Base-by-base conservation (phyloP, 2,329 filamentous ascomycete species). In the Aspergillus novoparasiticus region DNA sequence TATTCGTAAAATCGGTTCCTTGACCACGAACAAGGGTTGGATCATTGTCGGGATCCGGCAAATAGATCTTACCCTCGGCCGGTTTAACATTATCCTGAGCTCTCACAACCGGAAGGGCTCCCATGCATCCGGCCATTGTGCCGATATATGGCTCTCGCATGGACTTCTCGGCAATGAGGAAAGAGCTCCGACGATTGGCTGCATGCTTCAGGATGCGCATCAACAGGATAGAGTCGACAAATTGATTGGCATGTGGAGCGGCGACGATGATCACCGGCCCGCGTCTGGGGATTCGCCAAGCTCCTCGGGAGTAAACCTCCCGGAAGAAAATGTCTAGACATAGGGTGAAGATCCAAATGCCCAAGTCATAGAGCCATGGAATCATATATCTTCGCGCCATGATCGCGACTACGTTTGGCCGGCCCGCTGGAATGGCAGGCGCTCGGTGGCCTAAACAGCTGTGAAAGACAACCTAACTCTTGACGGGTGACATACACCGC, bases 291-390 rank as follows among this genome's bases (percentile, higher is more conserved):
- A 99, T 91, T 79, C 94, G 94, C 93, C 95, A 99, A 66, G 94
- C 92, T 69, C 93, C 93, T 68, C 95, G 87, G 14, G 95, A 95
- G 76, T 98, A 94, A n/a, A 99, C 93, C 80, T 99, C 95, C 70
- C 95, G 90, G 84, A 99, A 99, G 87, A 99, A 99, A 69, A 97
- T 88, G 79, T 99, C 95, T 68, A 96, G 89, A 59, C 98, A 84
- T 67, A 98, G 76, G 1, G 83, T 83, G 67, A 84, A 80, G 14
- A 76, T 74, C 83, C 83, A 85, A 36, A 84, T 72, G 55, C 82
- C 75, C 34, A 83, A 65, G 71, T 84, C 82, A 68, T 84, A 84
- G 57, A 83, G 66, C 82, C 82, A 84, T 70, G 78, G 78, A 63
- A 82, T 76, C 72, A 83, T 55, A 8, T 39, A 55, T 55, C 51